Base-by-base conservation (phyloP, 495 filamentous ascomycete genomes). In the Penicillium maclennaniae region DNA sequence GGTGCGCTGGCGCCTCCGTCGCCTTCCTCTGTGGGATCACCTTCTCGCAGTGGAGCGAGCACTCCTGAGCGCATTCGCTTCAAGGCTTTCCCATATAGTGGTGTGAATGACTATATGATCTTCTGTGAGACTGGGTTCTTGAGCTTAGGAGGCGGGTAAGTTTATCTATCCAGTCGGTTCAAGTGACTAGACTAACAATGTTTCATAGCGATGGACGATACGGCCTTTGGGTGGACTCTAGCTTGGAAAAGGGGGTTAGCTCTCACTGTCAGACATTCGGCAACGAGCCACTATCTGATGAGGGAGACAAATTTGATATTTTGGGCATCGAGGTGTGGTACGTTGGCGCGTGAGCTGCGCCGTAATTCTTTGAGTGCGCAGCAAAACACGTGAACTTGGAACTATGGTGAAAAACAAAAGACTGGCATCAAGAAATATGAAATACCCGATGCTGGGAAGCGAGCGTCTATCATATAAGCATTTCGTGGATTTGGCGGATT, bases 71-170 rank as follows among this genome's bases (percentile, higher is more conserved):
- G 84, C 27, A 87, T 96, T 59, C 84, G 90, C 7, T 97, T 98
- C 79, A 96, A 96, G 69, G 92, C 92, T 0, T 98, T 97, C 67
- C 92, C 91, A 1, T 97, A 97, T 62, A 92, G 87, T 54, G 93
- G 93, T 7, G 82, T 92, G 15, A 98, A 98, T 69, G 93, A 97
- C 68, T 96, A 96, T 66, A 86, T 93, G 76, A 95, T 97, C 59
- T 86, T 92, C 58, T 97, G 92, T 72, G 89, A 96, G 66, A 76
- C 80, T 21, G 81, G 83, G n/a, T 97, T 86, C 65, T 68, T 98
- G 39, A 91, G 86, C 63, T 72, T 96, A 1, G 91, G 91, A 28
- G 92, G 90, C 43, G 95, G 86, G 82, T 84, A 65, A 70, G 81
- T 69, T 26, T 43, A 14, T 45, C 42, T 21, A 28, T 12, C 41